Evolutionary conservation across 352 stramenopile species (phyloP).

Genomic region (Pythium rishiriense): DNA sequence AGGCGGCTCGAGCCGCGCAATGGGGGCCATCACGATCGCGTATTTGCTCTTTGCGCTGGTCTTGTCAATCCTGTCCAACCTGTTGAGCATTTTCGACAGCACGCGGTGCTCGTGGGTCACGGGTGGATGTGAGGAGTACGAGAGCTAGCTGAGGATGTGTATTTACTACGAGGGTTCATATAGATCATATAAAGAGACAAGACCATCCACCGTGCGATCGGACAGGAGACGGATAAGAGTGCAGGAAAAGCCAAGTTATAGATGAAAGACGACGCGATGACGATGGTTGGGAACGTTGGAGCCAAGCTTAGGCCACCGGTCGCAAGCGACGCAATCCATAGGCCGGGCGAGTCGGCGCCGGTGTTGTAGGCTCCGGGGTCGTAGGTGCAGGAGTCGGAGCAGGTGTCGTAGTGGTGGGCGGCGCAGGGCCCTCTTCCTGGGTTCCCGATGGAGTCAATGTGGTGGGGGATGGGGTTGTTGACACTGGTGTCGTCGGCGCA

Average conservation of each 20-base stretch:
- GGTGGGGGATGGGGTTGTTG: background rate
- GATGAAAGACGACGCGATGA: no score
- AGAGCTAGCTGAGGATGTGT: no score
- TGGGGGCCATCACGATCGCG: conserved; percentile 17
- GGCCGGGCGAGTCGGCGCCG: background rate
- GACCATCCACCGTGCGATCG: no score
- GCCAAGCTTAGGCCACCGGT: no score
- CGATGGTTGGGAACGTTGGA: no score
- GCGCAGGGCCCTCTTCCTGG: no score
- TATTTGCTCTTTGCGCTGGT: conserved; percentile 19
- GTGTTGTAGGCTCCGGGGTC: background rate
- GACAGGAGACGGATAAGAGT: no score
- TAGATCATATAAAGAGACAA: no score
- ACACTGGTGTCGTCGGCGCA: background rate
- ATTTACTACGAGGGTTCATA: no score
- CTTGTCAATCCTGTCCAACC: conserved; percentile 17
- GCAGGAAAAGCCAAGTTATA: no score
- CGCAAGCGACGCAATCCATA: no score
- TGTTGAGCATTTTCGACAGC: conserved; percentile 47
- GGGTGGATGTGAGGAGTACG: conserved; percentile 34
- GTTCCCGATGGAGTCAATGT: no score
- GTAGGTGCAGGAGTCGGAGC: background rate
- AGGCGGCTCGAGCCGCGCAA: conserved; percentile 11
- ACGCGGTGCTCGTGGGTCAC: conserved; percentile 68
- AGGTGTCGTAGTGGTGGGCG: background rate